These are phyloP conservation scores for Blakeslea trispora DNA, from an alignment of 371 early-diverging fungal species.

Conservation along the genomic window DNA sequence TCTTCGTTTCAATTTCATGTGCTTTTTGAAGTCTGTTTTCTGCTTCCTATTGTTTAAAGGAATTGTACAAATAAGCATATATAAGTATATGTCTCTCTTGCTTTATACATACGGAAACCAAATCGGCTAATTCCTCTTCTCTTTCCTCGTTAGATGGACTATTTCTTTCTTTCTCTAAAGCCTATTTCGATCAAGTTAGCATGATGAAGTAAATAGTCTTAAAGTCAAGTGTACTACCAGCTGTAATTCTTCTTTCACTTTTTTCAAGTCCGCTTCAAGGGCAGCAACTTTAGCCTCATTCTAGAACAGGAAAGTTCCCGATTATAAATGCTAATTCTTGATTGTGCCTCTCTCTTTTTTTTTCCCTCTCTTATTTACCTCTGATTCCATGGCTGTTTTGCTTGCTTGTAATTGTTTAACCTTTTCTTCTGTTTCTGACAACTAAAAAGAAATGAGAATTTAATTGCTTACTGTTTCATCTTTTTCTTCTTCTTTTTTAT, in stretches of 20 bases:
- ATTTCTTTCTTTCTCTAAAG: slow-evolving; percentile 4
- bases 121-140: not conserved
- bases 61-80: not conserved
- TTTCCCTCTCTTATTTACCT: slow-evolving; percentile 10
- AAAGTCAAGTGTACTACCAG: not conserved
- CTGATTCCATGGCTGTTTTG: slow-evolving; percentile 13
- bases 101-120: no score
- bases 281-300: slow-evolving; percentile 7
- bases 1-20: slow-evolving; percentile 14
- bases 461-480: not conserved
- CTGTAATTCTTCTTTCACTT: slow-evolving; percentile 6
- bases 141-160: slow-evolving; percentile 2
- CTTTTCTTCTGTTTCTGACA: slow-evolving; percentile 30
- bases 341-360: not conserved
- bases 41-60: not conserved
- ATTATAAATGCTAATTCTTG: no score
- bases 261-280: slow-evolving; percentile 15
- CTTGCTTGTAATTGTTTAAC: slow-evolving; percentile 31
- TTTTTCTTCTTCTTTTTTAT: not conserved
- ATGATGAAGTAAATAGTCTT: not conserved
- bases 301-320: slow-evolving; percentile 5
- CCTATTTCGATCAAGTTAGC: not conserved
- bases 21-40: slow-evolving; percentile 9
- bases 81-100: not conserved
- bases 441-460: not conserved